Evolutionary conservation across 768 basidiomycete species (phyloP), one percentile per base, ranked within the genome.

Genomic region (Collybia nuda): DNA sequence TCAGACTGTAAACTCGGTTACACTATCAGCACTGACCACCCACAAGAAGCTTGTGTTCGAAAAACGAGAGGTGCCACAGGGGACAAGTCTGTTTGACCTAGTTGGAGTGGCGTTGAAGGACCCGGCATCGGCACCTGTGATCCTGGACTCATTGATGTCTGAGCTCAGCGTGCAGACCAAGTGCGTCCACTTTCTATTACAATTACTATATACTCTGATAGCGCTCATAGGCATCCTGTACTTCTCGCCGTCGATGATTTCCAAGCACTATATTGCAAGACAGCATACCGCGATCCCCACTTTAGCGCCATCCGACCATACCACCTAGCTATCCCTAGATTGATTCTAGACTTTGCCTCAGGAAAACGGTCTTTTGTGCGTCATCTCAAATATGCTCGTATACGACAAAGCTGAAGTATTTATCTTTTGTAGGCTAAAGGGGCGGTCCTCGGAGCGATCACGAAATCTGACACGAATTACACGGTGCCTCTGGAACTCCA

Each of bases 171-270:
- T 61, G 37, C 93, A 95, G 61, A 82, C 72, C 1, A 62, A 76
- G 88, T 93, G 48, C 57, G 81, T 66, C 5, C 36, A n/a, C 9
- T 28, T 12, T 12, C 38, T 26, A 47, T 36, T 9, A 1, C 42
- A 12, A 2, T 47, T 17, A 17, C 21, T 1, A 22, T 17, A 14
- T 24, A 12, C 14, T 41, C 48, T 46, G 17, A 56, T 23, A 15
- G 24, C 21, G 2, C 44, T 7, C 22, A 8, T 51, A 93, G 91
- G 39, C 72, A 76, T 59, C 92, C 92, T 0, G 87, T 96, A 2
- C 63, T 97, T 5, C 70, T 95, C 24, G 93, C 93, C 0, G 74
- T 95, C 1, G 94, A 97, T 56, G 93, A 96, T 58, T 83, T 91
- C 64, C 94, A 96, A 64, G 78, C 90, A 0, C 66, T 97, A 21